Conservation (phyloP, 2,329 filamentous ascomycete genomes). For the Apiospora marii region DNA sequence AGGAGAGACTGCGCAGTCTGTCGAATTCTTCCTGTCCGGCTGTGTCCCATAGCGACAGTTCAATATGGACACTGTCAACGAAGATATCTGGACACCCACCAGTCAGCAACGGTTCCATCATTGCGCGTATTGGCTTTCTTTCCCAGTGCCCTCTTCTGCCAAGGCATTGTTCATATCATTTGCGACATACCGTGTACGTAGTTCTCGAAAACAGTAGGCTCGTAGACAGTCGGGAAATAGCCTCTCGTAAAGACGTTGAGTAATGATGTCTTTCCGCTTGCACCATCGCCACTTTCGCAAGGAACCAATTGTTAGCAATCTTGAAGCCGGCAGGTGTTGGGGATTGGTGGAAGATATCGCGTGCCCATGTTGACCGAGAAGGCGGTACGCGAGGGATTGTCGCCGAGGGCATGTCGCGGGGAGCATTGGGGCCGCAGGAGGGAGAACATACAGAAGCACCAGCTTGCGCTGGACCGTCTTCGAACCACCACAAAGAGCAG, state of each 20-base stretch:
- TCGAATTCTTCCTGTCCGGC: constrained; percentile 99
- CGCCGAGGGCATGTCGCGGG: not conserved
- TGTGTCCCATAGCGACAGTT: constrained; percentile 97
- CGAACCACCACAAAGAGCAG: constrained; percentile 70
- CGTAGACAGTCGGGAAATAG: constrained; percentile 98
- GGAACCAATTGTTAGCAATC: not conserved
- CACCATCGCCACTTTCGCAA: constrained; percentile 83
- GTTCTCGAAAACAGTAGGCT: constrained; percentile 98
- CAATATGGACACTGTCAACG: constrained; percentile 96
- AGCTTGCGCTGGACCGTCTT: constrained; percentile 96
- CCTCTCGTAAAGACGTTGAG: constrained; percentile 99
- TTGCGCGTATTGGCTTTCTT: not conserved
- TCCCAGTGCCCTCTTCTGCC: not conserved
- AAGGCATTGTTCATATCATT: not conserved
- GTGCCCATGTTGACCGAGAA: not conserved
- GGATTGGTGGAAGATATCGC: not conserved
- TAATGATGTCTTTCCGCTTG: constrained; percentile 95
- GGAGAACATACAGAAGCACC: constrained; percentile 78
- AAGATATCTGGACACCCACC: constrained; percentile 80
- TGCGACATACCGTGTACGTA: constrained; percentile 85
- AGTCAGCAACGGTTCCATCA: not conserved
- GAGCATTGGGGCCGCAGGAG: constrained; percentile 32
- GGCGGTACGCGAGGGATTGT: not conserved
- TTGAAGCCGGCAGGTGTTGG: not conserved
- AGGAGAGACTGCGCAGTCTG: constrained; percentile 90